Percentiles rank a stretch among this genome's conserved stretches.
Evolutionary conservation across 2,329 filamentous ascomycete species (phyloP).

Genomic region (Hypoxylon sp.): DNA sequence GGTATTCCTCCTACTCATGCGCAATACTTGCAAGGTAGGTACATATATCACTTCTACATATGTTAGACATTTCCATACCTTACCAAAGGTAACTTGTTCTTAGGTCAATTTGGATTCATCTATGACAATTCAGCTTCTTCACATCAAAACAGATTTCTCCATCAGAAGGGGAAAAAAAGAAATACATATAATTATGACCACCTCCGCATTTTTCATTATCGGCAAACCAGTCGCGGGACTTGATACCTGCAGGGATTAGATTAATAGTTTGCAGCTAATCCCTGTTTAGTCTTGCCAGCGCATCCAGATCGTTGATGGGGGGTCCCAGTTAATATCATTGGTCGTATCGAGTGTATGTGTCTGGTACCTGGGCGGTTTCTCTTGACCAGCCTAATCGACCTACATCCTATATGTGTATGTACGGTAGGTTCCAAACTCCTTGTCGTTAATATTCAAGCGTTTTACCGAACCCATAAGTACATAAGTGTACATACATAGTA

Average conservation of each 20-base stretch:
- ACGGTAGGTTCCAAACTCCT: constrained; percentile 7
- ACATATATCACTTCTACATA: no score
- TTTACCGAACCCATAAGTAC: background rate
- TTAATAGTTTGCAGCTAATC: constrained; percentile 45
- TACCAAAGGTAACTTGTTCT: no score
- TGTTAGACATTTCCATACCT: background rate
- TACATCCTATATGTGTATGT: no score
- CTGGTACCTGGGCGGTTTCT: background rate
- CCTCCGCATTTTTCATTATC: constrained; percentile 40
- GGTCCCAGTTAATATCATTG: constrained; percentile 21
- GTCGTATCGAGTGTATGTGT: constrained; percentile 16
- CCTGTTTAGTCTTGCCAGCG: constrained; percentile 41
- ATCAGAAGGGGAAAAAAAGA: constrained; percentile 4
- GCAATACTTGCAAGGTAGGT: background rate
- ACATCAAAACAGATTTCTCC: constrained; percentile 1
- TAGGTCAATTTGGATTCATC: background rate
- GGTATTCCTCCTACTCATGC: background rate
- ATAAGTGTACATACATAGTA: no score
- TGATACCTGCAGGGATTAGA: constrained; percentile 38
- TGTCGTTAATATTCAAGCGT: constrained; percentile 1
- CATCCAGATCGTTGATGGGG: constrained; percentile 36
- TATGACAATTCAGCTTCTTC: background rate
- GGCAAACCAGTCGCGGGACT: constrained; percentile 40
- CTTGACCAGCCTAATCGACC: constrained; percentile 1
- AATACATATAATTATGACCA: constrained; percentile 13